Base-by-base conservation (phyloP, 2,329 filamentous ascomycete genomes). In the Colletotrichum musicola region DNA sequence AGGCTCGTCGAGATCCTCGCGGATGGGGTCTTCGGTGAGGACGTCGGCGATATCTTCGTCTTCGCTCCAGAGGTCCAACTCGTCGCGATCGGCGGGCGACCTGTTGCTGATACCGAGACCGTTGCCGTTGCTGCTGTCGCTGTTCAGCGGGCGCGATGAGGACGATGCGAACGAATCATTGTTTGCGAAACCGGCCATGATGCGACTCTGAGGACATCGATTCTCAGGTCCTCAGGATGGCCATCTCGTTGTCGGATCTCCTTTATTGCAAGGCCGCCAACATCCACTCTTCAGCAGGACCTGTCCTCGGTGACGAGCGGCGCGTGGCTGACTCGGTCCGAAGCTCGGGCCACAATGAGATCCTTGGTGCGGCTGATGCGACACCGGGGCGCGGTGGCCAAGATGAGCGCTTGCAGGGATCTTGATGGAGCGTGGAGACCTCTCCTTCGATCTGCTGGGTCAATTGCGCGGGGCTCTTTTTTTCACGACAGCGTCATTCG, bases 11-110 rank as follows among this genome's bases (percentile, higher is more conserved):
- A 87, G 75, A 50, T 83, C 81, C 58, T 82, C 79, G 62, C 83
- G 81, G 66, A 90, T 79, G 20, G 89, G 88, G 75, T 91, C 89
- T 55, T 88, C 83, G 50, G 81, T 82, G 61, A 91, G 81, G 42
- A 88, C 71, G 59, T 78, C 76, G 60, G 74, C 74, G 47, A 75
- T 71, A 70, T 77, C 70, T 70, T 85, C 81, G 72, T 85, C 82
- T 70, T 77, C 75, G 61, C 76, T 74, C 71, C 77, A 77, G 46
- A 84, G 76, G 74, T 84, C 81, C 71, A 84, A 76, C 64, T 89
- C 82, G 76, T 87, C 85, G 72, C 79, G 79, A 72, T 81, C 77
- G 71, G 82, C 81, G 63, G 76, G 75, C 73, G 42, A 75, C 61
- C 60, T 68, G 68, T 57, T 35, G 30, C 9, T 3, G 30, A 10